Conservation (phyloP, 2,329 filamentous ascomycete species). For the Lizonia empirigonia region DNA sequence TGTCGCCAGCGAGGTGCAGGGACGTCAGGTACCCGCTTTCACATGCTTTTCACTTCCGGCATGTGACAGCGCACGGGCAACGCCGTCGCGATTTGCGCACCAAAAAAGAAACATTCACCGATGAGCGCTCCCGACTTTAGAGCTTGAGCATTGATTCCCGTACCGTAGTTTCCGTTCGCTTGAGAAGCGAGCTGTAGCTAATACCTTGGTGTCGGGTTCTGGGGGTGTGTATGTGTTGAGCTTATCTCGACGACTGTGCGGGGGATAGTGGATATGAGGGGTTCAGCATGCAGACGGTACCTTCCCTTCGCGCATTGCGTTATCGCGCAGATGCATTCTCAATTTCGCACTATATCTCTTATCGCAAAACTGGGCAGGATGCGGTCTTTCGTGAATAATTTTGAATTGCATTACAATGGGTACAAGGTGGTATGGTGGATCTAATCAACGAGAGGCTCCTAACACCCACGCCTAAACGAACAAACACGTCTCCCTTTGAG, state of each 20-base stretch:
- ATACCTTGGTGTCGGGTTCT: constrained; percentile 15
- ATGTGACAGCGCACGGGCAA: constrained; percentile 19
- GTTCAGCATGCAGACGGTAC: constrained; percentile 4
- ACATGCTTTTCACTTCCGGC: constrained; percentile 12
- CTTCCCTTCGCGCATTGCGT: not conserved
- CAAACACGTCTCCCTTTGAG: constrained; percentile 1
- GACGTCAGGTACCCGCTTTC: constrained; percentile 15
- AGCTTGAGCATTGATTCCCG: constrained; percentile 20
- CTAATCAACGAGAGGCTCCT: constrained; percentile 5
- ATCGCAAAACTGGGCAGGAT: not conserved
- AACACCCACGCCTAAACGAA: constrained; percentile 9
- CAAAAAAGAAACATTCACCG: constrained; percentile 14
- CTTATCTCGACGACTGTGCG: constrained; percentile 16
- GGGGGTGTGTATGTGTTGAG: constrained; percentile 20
- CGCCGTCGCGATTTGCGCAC: constrained; percentile 13
- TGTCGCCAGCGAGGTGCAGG: not conserved
- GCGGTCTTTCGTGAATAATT: not conserved
- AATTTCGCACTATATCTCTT: not conserved
- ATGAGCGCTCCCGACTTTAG: constrained; percentile 13
- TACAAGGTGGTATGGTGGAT: constrained; percentile 10
- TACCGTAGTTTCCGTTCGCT: constrained; percentile 21
- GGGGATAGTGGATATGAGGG: constrained; percentile 8
- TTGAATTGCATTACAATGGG: constrained; percentile 15
- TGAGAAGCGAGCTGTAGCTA: constrained; percentile 19
- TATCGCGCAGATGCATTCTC: not conserved